Evolutionary conservation across 331 rosid genomes (phyloP), one percentile per base, ranked within the genome.

Genomic region (Stylosanthes scabra): DNA sequence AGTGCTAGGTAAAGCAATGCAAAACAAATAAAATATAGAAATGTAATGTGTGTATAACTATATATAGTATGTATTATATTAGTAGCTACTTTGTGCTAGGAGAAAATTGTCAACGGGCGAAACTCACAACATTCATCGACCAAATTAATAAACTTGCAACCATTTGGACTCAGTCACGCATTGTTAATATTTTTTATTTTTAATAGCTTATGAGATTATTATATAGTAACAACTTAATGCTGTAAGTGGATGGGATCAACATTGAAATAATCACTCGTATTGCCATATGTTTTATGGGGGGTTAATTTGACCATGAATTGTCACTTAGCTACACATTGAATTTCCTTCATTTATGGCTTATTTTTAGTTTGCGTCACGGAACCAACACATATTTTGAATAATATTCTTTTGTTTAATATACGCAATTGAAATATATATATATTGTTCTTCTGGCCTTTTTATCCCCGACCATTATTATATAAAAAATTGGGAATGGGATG

Each of bases 361-460:
- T 20, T 54, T 45, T 41, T 70, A 7, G 54, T 54, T 70, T 55
- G 41, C 74, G 74, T 70, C 41, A 70, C 74, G 74, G 55, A 70
- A 70, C 51, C 0, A 42, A 70, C 55, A 12, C n/a, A 40, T 64
- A 39, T 68, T 37, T 27, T 40, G 27, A 70, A 55, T 68, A 70
- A 55, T 68, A 52, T 55, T 55, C 42, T 70, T 70, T 41, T 37
- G 50, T 15, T 52, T 58, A 20, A 39, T 39, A 68, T 15, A 29
- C 25, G 12, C 73, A 0, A 10, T 34, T 50, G 51, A 14, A 15
- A 52, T 20, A 20, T 20, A 20, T 20, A 20, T 20, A 51, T 68
- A 9, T 10, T 54, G 52, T 52, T 50, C 6, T 39, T 68, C 25
- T 20, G 25, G 25, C 25, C 25, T 20, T 20, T 20, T 20, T 20